Percentiles rank a stretch among this genome's conserved stretches.
These are phyloP conservation scores for Botrytis pseudocinerea DNA, from an alignment of 2,329 filamentous ascomycete genomes.

Conservation along the genomic window DNA sequence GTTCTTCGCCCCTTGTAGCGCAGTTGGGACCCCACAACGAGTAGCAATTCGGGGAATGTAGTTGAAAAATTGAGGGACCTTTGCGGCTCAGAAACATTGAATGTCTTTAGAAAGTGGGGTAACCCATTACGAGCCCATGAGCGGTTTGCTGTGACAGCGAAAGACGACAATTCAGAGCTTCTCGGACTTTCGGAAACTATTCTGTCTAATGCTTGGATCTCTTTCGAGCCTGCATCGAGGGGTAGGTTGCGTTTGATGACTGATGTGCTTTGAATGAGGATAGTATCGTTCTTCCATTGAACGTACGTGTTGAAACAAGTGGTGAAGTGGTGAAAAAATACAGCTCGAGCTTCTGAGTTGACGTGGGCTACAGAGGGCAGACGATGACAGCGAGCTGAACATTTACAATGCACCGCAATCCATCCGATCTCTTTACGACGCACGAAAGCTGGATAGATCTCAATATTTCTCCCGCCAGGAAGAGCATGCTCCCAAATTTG, in stretches of 20 bases:
- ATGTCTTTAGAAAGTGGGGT: not conserved
- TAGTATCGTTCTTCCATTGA: conserved; percentile 4
- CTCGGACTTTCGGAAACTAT: not conserved
- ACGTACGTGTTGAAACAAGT: conserved; percentile 11
- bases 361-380: conserved; percentile 3
- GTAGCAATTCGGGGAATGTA: not conserved
- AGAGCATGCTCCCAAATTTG: not conserved
- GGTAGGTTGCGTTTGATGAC: not conserved
- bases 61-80: not conserved
- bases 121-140: not conserved
- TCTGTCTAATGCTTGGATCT: not conserved
- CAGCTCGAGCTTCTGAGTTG: not conserved
- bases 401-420: not conserved
- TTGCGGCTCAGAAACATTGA: not conserved
- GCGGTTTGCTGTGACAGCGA: not conserved
- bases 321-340: conserved; percentile 1
- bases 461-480: conserved; percentile 8
- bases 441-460: not conserved
- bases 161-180: not conserved
- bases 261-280: conserved; percentile 7
- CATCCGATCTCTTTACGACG: not conserved
- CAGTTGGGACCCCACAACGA: not conserved
- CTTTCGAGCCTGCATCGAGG: not conserved
- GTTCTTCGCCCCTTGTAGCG: not conserved
- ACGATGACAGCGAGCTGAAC: not conserved